These are phyloP conservation scores for Leccinellum albellum DNA, from an alignment of 768 basidiomycete species.

Conservation along the genomic window DNA sequence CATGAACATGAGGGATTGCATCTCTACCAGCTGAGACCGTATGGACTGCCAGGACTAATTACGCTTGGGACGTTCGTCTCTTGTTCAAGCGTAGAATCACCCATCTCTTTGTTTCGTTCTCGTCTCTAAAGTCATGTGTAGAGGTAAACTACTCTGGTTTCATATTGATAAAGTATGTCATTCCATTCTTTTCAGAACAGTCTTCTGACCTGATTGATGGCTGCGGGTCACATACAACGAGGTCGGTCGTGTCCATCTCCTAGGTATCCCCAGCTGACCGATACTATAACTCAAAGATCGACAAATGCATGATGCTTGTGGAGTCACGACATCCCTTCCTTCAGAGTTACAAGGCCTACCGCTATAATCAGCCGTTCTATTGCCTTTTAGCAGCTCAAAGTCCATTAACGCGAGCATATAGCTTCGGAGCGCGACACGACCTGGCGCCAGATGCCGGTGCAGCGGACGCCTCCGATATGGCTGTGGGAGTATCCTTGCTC, in stretches of 20 bases:
- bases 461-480: too few species aligned
- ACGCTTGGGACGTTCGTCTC: constrained; percentile 39
- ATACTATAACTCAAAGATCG: constrained; percentile 43
- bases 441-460: too few species aligned
- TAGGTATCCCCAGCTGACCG: neutral
- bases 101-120: constrained; percentile 69
- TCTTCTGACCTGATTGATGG: constrained; percentile 36
- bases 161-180: constrained; percentile 83
- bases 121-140: constrained; percentile 78
- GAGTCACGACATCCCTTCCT: constrained; percentile 53
- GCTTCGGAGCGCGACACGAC: constrained; percentile 98
- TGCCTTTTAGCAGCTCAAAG: constrained; percentile 78
- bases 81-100: constrained; percentile 89
- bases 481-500: too few species aligned
- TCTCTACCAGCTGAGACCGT: neutral
- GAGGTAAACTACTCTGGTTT: constrained; percentile 93
- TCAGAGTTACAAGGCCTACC: constrained; percentile 55
- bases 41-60: neutral
- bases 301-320: neutral
- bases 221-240: constrained; percentile 76
- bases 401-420: constrained; percentile 88
- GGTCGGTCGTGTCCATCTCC: constrained; percentile 27
- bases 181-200: neutral
- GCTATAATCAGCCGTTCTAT: constrained; percentile 47
- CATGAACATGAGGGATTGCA: neutral